Evolutionary conservation across 306 rosid species (phyloP), one percentile per base, ranked within the genome.

Genomic region (Castanea mollissima): DNA sequence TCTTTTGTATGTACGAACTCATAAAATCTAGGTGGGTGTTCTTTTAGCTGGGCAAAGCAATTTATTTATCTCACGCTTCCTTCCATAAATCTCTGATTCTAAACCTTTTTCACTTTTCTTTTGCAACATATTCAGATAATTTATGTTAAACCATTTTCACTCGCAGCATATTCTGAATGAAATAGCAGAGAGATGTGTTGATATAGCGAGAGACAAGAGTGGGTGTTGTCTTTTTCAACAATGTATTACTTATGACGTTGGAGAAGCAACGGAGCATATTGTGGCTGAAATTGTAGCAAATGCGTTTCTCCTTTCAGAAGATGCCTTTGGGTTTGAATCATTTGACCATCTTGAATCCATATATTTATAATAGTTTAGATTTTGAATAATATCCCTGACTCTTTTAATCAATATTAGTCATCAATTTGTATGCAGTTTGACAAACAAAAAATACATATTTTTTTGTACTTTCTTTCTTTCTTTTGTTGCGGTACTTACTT

Each of bases 261-360:
- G 6, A 20, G 69, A 34, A 34, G 79, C 78, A 10, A 44, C 6
- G 38, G 0, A 1, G 8, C 6, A 2, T 3, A 38, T 89, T 38
- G 41, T 84, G 60, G 2, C 18, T 7, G 11, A 14, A 54, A 51
- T 87, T 13, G 49, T 55, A 23, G 6, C 1, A 12, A 20, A 73
- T 67, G 83, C 85, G 15, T 38, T 16, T 7, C 9, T 55, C 38
- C 80, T 91, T 49, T 41, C 93, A 0, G 55, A 76, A 52, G 65
- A 87, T 85, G 71, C 20, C 27, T 83, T 56, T 29, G 96, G 90
- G 96, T 89, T 60, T 38, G 46, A 38, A 7, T 38, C 46, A 38
- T 38, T 38, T 72, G 84, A 59, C 25, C 55, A 34, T 29, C 60
- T 6, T 60, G 11, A 46, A 8, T 21, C 27, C 38, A 19, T 6